Conservation (phyloP, 768 basidiomycete species). For the Rossbeevera mucosa region DNA sequence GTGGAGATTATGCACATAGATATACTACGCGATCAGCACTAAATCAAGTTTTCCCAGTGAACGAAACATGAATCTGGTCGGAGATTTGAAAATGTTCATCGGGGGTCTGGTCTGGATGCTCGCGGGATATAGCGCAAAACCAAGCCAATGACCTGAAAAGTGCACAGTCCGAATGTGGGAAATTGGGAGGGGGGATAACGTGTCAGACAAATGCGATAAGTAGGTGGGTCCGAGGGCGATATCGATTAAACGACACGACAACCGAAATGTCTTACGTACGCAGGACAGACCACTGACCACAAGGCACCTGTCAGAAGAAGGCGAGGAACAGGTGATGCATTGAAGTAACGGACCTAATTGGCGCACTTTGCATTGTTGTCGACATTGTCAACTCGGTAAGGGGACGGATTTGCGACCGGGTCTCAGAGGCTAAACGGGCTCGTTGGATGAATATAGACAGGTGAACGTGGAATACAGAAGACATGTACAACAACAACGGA, state of each 20-base stretch:
- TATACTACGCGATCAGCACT: slow-evolving; percentile 38
- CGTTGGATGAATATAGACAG: slow-evolving; percentile 20
- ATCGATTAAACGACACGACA: slow-evolving; percentile 36
- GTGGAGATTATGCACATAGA: slow-evolving; percentile 38
- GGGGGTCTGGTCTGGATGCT: slow-evolving; percentile 34
- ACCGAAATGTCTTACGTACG: slow-evolving; percentile 34
- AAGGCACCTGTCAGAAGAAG: slow-evolving; percentile 31
- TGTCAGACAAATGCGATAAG: slow-evolving; percentile 31
- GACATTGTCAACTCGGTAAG: slow-evolving; percentile 29
- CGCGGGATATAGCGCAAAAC: slow-evolving; percentile 33
- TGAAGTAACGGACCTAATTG: slow-evolving; percentile 30
- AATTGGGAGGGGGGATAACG: slow-evolving; percentile 25
- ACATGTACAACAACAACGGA: slow-evolving; percentile 26
- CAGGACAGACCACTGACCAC: slow-evolving; percentile 26
- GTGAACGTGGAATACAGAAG: slow-evolving; percentile 23
- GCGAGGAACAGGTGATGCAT: slow-evolving; percentile 25
- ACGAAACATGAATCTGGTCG: slow-evolving; percentile 35
- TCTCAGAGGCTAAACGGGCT: slow-evolving; percentile 25
- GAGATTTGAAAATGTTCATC: slow-evolving; percentile 35
- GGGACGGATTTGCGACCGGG: slow-evolving; percentile 23
- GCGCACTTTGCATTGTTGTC: slow-evolving; percentile 31
- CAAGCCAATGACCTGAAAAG: slow-evolving; percentile 33
- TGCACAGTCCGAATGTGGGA: slow-evolving; percentile 31
- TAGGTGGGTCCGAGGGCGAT: slow-evolving; percentile 36
- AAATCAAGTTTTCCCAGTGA: slow-evolving; percentile 35